These are phyloP conservation scores for Globisporangium spiculum DNA, from an alignment of 352 stramenopile genomes.

Conservation along the genomic window DNA sequence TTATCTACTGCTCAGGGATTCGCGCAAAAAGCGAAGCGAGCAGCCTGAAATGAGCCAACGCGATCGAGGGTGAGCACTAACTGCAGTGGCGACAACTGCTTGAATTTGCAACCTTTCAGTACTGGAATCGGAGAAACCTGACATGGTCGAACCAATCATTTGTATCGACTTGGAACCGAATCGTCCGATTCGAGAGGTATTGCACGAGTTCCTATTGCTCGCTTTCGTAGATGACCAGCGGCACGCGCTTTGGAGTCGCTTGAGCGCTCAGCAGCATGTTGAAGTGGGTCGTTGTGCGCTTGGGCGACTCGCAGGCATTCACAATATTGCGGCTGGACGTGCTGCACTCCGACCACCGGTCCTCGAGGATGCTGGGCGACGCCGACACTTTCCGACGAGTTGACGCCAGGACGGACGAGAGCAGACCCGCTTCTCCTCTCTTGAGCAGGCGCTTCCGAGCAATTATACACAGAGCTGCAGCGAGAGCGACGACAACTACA, in stretches of 20 bases:
- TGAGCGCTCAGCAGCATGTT: constrained; percentile 5
- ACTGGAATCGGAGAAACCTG: no score
- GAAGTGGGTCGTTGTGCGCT: not conserved
- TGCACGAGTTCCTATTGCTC: constrained; percentile 7
- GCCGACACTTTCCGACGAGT: not conserved
- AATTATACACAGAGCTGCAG: not conserved
- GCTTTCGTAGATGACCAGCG: constrained; percentile 13
- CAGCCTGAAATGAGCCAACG: no score
- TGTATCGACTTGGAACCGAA: not conserved
- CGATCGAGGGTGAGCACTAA: no score
- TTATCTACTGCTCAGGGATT: no score
- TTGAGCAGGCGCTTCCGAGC: not conserved
- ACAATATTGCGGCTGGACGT: constrained; percentile 1
- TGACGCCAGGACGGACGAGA: constrained; percentile 5
- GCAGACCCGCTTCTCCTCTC: not conserved
- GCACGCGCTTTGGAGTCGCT: constrained; percentile 8
- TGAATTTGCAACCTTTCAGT: not conserved
- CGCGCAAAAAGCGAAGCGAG: no score
- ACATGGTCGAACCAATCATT: not conserved
- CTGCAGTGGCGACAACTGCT: no score
- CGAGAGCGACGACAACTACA: not conserved
- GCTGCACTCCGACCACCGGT: constrained; percentile 11
- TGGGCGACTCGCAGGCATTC: not conserved
- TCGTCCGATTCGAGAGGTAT: no score
- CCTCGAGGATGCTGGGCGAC: constrained; percentile 9